A percentile compares a stretch with the other conserved stretches of the same genome.
phyloP scores from a whole-genome alignment of 768 basidiomycete genomes.

The Boletus insuetus region DNA sequence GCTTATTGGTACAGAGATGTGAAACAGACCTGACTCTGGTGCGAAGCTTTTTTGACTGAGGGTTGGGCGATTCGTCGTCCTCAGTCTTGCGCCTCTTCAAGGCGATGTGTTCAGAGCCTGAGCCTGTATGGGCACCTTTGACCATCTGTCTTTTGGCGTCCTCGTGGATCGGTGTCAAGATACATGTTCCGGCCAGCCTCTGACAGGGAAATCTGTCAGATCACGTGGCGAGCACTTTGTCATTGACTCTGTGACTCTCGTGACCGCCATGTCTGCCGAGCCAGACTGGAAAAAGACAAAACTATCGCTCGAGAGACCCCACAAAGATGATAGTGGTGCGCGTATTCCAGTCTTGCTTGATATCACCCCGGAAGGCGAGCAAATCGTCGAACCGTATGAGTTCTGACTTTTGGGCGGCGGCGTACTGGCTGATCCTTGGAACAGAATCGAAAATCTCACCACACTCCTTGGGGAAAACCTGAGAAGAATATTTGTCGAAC shows the following conservation, averaged over 20 bases:
- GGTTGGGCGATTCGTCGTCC: conserved; percentile 47
- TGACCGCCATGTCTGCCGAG: conserved; percentile 23
- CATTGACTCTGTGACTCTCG: neutral
- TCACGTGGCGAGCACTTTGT: conserved; percentile 25
- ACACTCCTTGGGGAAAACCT: conserved; percentile 64
- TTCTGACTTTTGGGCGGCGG: neutral
- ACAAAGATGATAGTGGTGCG: conserved; percentile 73
- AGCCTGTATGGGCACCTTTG: conserved; percentile 20
- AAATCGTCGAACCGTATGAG: conserved; percentile 69
- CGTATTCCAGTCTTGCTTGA: conserved; percentile 62
- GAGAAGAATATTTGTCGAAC: conserved; percentile 66
- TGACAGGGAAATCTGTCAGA: conserved; percentile 5
- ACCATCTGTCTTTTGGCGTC: conserved; percentile 25
- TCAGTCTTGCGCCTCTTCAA: conserved; percentile 64
- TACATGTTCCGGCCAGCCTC: conserved; percentile 13
- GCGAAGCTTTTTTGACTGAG: conserved; percentile 59
- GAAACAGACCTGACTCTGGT: conserved; percentile 69
- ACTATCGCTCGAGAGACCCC: conserved; percentile 74
- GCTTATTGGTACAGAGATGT: neutral
- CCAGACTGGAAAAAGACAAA: conserved; percentile 58
- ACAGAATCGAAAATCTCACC: conserved; percentile 54
- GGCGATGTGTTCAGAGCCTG: conserved; percentile 31
- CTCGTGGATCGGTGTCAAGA: conserved; percentile 34
- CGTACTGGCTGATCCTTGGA: conserved; percentile 16
- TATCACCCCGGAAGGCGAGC: conserved; percentile 66